phyloP scores from a whole-genome alignment of 768 basidiomycete species.

The Tricholoma sp. region DNA sequence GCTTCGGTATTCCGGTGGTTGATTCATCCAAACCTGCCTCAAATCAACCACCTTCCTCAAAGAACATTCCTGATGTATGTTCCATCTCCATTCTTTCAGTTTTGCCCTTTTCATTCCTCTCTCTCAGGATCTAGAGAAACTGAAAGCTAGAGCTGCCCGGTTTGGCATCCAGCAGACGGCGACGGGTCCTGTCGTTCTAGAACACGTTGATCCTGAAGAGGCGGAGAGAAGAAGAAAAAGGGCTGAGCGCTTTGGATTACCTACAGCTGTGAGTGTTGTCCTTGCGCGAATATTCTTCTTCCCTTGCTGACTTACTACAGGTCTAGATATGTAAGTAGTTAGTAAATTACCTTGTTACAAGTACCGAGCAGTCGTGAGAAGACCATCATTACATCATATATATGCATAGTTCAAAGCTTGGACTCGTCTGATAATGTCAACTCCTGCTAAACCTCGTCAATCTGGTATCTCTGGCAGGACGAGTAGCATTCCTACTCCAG shows the following conservation, averaged over 20 bases:
- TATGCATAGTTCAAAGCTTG: background rate
- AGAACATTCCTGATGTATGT: constrained; percentile 16
- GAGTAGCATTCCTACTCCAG: constrained; percentile 60
- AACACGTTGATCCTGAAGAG: constrained; percentile 53
- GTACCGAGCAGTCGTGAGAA: background rate
- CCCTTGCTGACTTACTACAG: no score
- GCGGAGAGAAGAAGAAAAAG: constrained; percentile 52
- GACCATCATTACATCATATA: background rate
- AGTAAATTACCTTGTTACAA: no score
- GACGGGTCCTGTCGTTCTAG: constrained; percentile 24
- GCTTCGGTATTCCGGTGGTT: constrained; percentile 67
- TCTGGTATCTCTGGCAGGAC: constrained; percentile 36
- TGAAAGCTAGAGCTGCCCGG: constrained; percentile 48
- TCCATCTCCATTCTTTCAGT: background rate
- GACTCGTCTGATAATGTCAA: constrained; percentile 22
- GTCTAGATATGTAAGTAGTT: no score
- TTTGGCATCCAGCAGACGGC: constrained; percentile 35
- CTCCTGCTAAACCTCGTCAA: constrained; percentile 37
- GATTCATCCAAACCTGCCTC: constrained; percentile 24
- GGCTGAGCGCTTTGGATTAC: constrained; percentile 57
- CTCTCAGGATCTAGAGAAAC: constrained; percentile 42
- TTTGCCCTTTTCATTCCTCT: constrained; percentile 1
- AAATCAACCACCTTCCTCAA: constrained; percentile 12
- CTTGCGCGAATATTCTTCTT: no score
- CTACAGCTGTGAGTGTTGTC: constrained; percentile 1